Base-by-base conservation (phyloP, 768 basidiomycete genomes). In the Boletus barrowsii region DNA sequence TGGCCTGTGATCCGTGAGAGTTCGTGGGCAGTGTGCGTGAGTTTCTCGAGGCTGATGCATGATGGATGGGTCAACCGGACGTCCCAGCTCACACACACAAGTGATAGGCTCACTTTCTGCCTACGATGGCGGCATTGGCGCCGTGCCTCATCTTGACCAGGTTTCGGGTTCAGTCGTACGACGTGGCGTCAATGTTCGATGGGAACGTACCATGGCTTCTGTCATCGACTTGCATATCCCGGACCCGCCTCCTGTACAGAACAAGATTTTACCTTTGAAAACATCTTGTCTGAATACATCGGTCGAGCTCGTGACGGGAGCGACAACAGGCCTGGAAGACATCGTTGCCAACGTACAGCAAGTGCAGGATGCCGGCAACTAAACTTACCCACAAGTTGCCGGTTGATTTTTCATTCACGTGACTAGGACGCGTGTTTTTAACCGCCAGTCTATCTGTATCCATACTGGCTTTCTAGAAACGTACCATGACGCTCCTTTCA, bases 151-250 rank as follows among this genome's bases (percentile, higher is more conserved):
- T 89, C 90, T 92, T 59, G 17, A 22, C 17, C 4, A 26, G 55
- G 57, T 44, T 39, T 18, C 26, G 46, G 51, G 41, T 49, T 36
- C 33, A 30, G 29, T 35, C 37, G 36, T 4, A 26, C 29, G 10
- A 20, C 30, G 26, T 1, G 26, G 13, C 30, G 11, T n/a, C 15
- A 29, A 35, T 33, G 11, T 46, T 13, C 18, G 40, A 14, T 14
- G 33, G 5, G 33, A 13, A 72, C 84, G 46, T 70, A 94, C 91
- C 64, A 96, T 76, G 20, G 86, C 81, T 65, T 91, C 83, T 35
- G 88, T 89, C 87, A 96, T 94, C 46, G 75, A 82, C 61, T 87
- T 86, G 75, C 94, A 93, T 73, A 99, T 98, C 15, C 95, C 96
- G 54, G 90, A 90, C 3, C 89, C 89, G 15, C 93, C 94, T 36